phyloP scores from a whole-genome alignment of 164 flowering plant species.

The Umbellularia californica region DNA sequence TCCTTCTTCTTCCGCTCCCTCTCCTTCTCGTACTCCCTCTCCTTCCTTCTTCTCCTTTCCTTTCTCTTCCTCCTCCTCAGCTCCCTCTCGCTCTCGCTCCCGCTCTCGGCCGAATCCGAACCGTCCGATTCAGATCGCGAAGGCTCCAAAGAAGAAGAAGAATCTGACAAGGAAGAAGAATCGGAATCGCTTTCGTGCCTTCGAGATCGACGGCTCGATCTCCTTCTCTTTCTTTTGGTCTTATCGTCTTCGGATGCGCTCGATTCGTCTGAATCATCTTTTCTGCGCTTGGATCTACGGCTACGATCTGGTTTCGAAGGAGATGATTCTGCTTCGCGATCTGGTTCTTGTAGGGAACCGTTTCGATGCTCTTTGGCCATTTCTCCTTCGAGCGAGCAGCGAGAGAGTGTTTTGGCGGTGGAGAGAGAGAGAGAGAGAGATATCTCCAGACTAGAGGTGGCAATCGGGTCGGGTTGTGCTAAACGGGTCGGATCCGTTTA shows the following conservation, averaged over 20 bases:
- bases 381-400: not conserved
- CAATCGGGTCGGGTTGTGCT: too few species aligned
- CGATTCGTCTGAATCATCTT: constrained; percentile 8
- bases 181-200: constrained; percentile 10
- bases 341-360: constrained; percentile 14
- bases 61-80: constrained; percentile 16
- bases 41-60: constrained; percentile 16
- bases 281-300: constrained; percentile 25
- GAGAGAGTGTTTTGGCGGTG: not conserved
- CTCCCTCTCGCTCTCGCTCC: constrained; percentile 13
- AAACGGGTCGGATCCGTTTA: too few species aligned
- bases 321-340: constrained; percentile 10
- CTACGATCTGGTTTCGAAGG: constrained; percentile 17
- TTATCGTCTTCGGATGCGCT: constrained; percentile 7
- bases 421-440: not conserved
- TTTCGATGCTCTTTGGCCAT: constrained; percentile 37
- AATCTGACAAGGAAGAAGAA: constrained; percentile 8
- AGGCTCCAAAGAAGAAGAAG: constrained; percentile 7
- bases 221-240: not conserved
- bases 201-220: constrained; percentile 4
- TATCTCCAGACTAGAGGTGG: too few species aligned
- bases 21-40: constrained; percentile 29
- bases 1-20: constrained; percentile 15
- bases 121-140: constrained; percentile 14
- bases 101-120: constrained; percentile 15